Percentiles rank a stretch among this genome's conserved stretches.
Conservation (phyloP, 2,329 filamentous ascomycete species). For the Diplodia corticola region DNA sequence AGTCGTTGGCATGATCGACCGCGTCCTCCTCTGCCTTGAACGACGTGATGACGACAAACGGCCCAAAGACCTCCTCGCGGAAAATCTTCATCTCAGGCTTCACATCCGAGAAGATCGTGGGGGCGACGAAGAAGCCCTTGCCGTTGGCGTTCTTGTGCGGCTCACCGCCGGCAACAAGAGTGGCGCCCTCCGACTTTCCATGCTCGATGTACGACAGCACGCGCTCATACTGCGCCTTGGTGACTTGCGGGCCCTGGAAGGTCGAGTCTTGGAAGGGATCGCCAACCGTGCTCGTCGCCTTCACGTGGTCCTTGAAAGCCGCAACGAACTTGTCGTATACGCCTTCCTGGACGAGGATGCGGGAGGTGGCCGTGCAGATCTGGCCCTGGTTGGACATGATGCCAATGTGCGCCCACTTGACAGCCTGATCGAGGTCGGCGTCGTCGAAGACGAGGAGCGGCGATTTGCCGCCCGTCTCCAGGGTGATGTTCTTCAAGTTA, state of each 20-base stretch:
- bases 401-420: conserved; percentile 45
- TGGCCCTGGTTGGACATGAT: conserved; percentile 58
- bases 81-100: conserved; percentile 58
- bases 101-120: conserved; percentile 60
- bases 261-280: conserved; percentile 42
- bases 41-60: conserved; percentile 62
- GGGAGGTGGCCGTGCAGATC: conserved; percentile 47
- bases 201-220: conserved; percentile 59
- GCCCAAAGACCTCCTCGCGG: conserved; percentile 61
- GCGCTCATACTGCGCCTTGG: conserved; percentile 64
- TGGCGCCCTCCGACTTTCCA: conserved; percentile 55
- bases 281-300: conserved; percentile 39
- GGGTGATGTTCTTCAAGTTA: conserved; percentile 60
- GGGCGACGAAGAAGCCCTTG: conserved; percentile 59
- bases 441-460: conserved; percentile 59
- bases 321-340: conserved; percentile 59
- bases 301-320: conserved; percentile 49
- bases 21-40: conserved; percentile 60
- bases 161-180: conserved; percentile 53
- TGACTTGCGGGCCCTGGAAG: conserved; percentile 62
- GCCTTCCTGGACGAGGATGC: conserved; percentile 61
- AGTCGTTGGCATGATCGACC: conserved; percentile 50
- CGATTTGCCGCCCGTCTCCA: conserved; percentile 65
- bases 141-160: conserved; percentile 32
- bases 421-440: conserved; percentile 47